These are phyloP conservation scores for Fomitopsis pulvina DNA, from an alignment of 768 basidiomycete species.

Conservation along the genomic window DNA sequence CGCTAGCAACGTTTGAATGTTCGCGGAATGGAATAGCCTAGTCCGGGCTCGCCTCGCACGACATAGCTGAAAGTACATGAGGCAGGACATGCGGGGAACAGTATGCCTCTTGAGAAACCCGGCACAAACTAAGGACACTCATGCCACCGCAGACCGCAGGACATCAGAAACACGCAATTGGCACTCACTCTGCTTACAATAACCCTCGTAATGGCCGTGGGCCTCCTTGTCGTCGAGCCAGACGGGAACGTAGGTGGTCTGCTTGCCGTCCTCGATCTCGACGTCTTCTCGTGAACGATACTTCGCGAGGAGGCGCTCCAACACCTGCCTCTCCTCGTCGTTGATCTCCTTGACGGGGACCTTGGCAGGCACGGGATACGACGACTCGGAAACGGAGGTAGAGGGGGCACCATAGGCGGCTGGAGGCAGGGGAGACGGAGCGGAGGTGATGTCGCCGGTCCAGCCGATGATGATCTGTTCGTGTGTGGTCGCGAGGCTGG, in stretches of 20 bases:
- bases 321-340: slow-evolving; percentile 53
- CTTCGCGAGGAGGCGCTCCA: slow-evolving; percentile 57
- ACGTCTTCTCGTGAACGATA: slow-evolving; percentile 58
- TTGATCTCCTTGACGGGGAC: slow-evolving; percentile 47
- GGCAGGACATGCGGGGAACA: too few species aligned
- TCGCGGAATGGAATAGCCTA: too few species aligned
- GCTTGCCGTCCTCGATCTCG: slow-evolving; percentile 42
- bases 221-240: slow-evolving; percentile 88
- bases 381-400: slow-evolving; percentile 13
- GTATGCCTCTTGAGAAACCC: too few species aligned
- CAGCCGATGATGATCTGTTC: slow-evolving; percentile 92
- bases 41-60: too few species aligned
- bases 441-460: slow-evolving; percentile 78
- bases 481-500: slow-evolving; percentile 74
- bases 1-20: too few species aligned
- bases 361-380: slow-evolving; percentile 17
- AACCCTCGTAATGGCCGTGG: slow-evolving; percentile 93
- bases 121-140: too few species aligned
- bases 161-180: not conserved
- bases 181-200: slow-evolving; percentile 90
- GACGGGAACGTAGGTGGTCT: slow-evolving; percentile 78
- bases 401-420: slow-evolving; percentile 14
- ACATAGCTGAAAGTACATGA: too few species aligned
- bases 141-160: too few species aligned
- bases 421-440: slow-evolving; percentile 28